Base-by-base conservation (phyloP, 1,139 yeast species). In the Trichomonascaceae sp. region DNA sequence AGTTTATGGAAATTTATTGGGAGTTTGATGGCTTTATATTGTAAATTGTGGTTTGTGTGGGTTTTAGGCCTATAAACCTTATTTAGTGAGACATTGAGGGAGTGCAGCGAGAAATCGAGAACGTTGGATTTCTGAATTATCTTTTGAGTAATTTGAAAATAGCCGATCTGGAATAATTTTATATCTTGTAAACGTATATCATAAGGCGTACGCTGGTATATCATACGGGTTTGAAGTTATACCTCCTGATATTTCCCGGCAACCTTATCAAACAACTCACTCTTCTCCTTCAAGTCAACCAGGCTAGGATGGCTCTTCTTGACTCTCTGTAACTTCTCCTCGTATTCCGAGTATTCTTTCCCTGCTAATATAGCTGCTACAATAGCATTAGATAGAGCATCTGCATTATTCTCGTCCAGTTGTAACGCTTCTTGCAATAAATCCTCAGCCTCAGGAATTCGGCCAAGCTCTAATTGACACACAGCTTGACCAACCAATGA, bases 301-400 rank as follows among this genome's bases (percentile, higher is more conserved):
- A 83, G 68, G 48, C 74, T 72, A 47, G 79, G 80, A 63, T 84
- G 87, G 36, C 75, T 73, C 50, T 79, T 74, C 51, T 77, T 78
- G 32, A 73, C 65, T 51, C 64, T 62, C 54, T 70, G 69, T 60
- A 83, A 74, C 57, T 75, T 71, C 20, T 66, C 61, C 55, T 76
- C 70, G 59, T 78, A 72, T 50, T 74, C 74, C 5, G 68, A 67
- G 36, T 76, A 73, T 47, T 76, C 79, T 56, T 71, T 70, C 53
- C 81, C 81, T 39, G 71, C 71, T 56, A 82, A 70, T 58, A 79
- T 78, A 51, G 80, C 79, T 51, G 74, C 74, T 1, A 85, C 74
- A 59, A 83, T 76, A 61, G 79, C 74, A 66, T 84, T 83, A 32
- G 84, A 85, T 53, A 83, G 63, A 20, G 80, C 76, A 60, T 84